Conservation (phyloP, 768 basidiomycete genomes). For the Trametes sanguinea region DNA sequence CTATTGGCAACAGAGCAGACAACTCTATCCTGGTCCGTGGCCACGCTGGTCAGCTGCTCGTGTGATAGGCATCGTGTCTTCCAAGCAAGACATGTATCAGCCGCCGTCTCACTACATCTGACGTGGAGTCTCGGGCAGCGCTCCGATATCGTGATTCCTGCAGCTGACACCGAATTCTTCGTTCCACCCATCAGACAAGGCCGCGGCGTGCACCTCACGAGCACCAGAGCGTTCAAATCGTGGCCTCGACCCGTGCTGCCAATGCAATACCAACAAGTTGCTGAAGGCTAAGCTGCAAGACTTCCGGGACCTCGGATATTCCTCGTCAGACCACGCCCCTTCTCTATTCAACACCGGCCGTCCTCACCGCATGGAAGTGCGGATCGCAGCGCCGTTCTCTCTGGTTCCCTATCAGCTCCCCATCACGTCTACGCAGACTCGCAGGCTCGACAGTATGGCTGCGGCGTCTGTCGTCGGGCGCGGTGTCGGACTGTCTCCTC, state of each 20-base stretch:
- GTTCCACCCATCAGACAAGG: background rate
- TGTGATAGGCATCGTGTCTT: background rate
- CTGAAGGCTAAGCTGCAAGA: background rate
- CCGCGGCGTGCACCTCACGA: background rate
- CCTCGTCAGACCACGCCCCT: conserved; percentile 14
- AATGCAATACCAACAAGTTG: too few relatives aligned
- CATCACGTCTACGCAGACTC: background rate
- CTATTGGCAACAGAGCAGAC: background rate
- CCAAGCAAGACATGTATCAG: background rate
- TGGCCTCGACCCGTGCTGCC: background rate
- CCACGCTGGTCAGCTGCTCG: background rate
- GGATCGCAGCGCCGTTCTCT: conserved; percentile 16
- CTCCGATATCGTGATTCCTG: conserved; percentile 4
- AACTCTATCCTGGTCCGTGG: background rate
- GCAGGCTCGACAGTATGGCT: background rate
- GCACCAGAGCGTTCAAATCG: background rate
- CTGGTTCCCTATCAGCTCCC: conserved; percentile 7
- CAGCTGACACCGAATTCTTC: background rate
- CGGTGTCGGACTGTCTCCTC: background rate
- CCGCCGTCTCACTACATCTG: background rate
- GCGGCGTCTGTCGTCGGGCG: background rate
- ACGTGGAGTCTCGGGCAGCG: background rate
- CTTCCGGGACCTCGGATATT: conserved; percentile 7
- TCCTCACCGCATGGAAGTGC: conserved; percentile 9
- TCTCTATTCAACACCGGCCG: conserved; percentile 13